Conservation (phyloP, 805 yeast species). For the Ogataea trehaloabstinens region DNA sequence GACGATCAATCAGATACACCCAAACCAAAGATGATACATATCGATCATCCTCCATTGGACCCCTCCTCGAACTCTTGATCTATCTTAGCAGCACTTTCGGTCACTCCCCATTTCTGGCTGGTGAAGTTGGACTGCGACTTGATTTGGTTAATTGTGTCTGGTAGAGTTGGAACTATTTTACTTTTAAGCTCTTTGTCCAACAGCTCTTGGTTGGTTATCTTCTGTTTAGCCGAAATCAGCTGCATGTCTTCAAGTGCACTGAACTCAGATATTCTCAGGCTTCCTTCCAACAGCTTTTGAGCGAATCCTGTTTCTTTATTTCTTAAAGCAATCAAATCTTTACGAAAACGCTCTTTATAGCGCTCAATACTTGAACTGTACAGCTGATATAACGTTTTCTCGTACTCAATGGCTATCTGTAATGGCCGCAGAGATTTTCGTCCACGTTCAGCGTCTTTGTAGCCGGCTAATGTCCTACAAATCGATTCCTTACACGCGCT, state of each 20-base stretch:
- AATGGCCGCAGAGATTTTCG: neutral
- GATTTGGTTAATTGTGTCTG: constrained; percentile 27
- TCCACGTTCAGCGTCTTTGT: constrained; percentile 2
- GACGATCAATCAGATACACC: neutral
- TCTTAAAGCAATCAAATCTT: constrained; percentile 31
- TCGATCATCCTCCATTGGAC: neutral
- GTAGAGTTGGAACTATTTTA: constrained; percentile 23
- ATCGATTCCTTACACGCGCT: constrained; percentile 24
- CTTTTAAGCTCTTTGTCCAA: constrained; percentile 31
- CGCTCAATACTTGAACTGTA: constrained; percentile 15
- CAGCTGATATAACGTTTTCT: constrained; percentile 19
- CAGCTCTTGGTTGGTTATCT: constrained; percentile 27
- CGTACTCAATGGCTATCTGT: constrained; percentile 22
- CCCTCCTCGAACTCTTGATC: constrained; percentile 26
- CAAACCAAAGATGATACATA: neutral
- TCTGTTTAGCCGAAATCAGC: constrained; percentile 28
- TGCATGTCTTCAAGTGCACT: constrained; percentile 19
- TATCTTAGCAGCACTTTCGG: constrained; percentile 34
- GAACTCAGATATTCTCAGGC: constrained; percentile 22
- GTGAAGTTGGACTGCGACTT: constrained; percentile 26
- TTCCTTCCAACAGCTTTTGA: constrained; percentile 16
- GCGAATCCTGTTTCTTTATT: constrained; percentile 27
- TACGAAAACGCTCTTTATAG: constrained; percentile 29
- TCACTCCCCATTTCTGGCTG: constrained; percentile 35
- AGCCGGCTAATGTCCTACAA: constrained; percentile 13